These are phyloP conservation scores for Pleurotus cornucopiae DNA, from an alignment of 768 basidiomycete species.

Conservation along the genomic window DNA sequence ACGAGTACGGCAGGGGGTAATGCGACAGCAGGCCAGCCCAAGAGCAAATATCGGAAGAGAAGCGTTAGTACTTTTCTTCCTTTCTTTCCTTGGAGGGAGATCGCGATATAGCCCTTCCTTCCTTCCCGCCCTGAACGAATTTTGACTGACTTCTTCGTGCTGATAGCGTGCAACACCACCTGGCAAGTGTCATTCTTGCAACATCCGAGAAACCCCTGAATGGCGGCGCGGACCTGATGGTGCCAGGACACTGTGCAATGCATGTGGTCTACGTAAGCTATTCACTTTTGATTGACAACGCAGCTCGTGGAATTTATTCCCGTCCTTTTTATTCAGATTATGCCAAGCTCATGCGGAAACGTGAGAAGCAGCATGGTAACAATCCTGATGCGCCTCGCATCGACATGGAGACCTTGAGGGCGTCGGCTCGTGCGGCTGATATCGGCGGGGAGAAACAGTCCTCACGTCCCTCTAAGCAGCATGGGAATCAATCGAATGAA, in stretches of 20 bases:
- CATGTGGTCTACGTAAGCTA: constrained; percentile 77
- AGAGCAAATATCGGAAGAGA: constrained; percentile 81
- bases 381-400: constrained; percentile 57
- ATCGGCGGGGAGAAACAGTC: constrained; percentile 27
- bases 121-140: constrained; percentile 2
- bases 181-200: constrained; percentile 84
- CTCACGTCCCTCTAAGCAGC: constrained; percentile 21
- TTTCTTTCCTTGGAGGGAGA: neutral
- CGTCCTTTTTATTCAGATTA: constrained; percentile 48
- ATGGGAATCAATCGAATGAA: constrained; percentile 23
- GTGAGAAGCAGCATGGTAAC: constrained; percentile 57
- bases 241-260: constrained; percentile 79
- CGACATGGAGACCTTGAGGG: constrained; percentile 73
- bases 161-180: constrained; percentile 78
- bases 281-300: constrained; percentile 6
- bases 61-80: constrained; percentile 54
- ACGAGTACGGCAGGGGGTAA: constrained; percentile 56
- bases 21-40: constrained; percentile 50
- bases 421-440: constrained; percentile 62
- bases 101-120: constrained; percentile 8
- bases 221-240: constrained; percentile 85
- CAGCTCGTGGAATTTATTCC: neutral
- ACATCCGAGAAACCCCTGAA: constrained; percentile 85
- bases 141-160: neutral
- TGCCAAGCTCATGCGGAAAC: constrained; percentile 77